A percentile compares a stretch with the other conserved stretches of the same genome.
These are phyloP conservation scores for Brasilioporus rufonigricans DNA, from an alignment of 768 basidiomycete species.

Conservation along the genomic window DNA sequence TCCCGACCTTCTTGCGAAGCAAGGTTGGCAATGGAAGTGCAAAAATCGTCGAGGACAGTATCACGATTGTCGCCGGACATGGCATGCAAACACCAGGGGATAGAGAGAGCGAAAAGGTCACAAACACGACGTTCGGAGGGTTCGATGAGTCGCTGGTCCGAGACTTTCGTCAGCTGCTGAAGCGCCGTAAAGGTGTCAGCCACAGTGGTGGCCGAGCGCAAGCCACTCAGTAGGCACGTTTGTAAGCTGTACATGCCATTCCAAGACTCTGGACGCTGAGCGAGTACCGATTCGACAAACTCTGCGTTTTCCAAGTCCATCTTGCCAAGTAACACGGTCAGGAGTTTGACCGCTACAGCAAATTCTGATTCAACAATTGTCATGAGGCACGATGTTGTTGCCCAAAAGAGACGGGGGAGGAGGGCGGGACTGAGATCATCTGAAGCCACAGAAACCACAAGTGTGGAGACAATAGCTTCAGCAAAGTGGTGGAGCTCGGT, in stretches of 20 bases:
- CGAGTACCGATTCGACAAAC: constrained; percentile 67
- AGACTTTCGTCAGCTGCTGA: constrained; percentile 55
- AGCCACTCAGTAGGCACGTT: constrained; percentile 65
- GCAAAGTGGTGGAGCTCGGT: constrained; percentile 80
- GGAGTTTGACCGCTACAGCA: constrained; percentile 57
- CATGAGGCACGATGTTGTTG: constrained; percentile 72
- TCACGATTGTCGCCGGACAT: constrained; percentile 65
- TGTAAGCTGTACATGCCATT: constrained; percentile 62
- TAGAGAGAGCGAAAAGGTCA: constrained; percentile 74
- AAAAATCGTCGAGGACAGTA: constrained; percentile 62
- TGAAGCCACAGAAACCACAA: constrained; percentile 58
- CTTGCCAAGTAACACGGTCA: constrained; percentile 62
- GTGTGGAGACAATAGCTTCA: constrained; percentile 75
- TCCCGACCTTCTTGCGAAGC: constrained; percentile 70
- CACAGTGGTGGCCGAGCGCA: constrained; percentile 75
- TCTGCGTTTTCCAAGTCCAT: constrained; percentile 68
- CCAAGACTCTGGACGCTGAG: constrained; percentile 73
- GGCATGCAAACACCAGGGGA: constrained; percentile 88
- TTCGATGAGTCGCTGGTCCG: constrained; percentile 69
- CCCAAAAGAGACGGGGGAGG: constrained; percentile 88
- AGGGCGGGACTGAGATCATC: constrained; percentile 58
- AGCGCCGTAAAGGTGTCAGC: constrained; percentile 67
- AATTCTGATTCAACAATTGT: constrained; percentile 86
- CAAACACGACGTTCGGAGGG: constrained; percentile 66
- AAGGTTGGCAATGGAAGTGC: constrained; percentile 66